Evolutionary conservation across 2,329 filamentous ascomycete species (phyloP), one percentile per base, ranked within the genome.

Genomic region (Penicillium sp.): DNA sequence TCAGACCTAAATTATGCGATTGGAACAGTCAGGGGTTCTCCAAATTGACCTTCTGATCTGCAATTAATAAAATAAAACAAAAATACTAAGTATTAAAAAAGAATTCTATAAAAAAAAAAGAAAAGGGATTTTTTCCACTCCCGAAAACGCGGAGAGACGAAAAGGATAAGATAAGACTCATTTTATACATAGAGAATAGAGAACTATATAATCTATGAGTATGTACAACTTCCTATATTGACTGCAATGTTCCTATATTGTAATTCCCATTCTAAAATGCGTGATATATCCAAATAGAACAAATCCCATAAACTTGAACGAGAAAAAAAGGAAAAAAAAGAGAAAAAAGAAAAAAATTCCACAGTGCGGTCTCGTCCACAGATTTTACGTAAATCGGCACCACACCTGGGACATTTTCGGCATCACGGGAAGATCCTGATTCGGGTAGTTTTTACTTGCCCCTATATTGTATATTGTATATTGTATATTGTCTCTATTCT

Each of bases 301-400:
- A 14, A 7, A 34, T 16, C 14, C 32, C 14, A 11, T 31, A 31
- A 16, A 20, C 14, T 2, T 22, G 20, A 34, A 13, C 13, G 54
- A 49, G 46, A 26, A 32, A 5, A 14, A 4, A 9, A 52, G 3
- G 14, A 40, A 26, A 26, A 18, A 26, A 26, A 18, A 22, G 31
- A n/a, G 3, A 32, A 48, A 47, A 32, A 22, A 43, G 31, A 37
- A 22, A 31, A 24, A 37, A 54, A 54, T 34, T n/a, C 49, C 49
- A 42, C 48, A 40, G 35, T 51, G 55, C 56, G 53, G 50, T 55
- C 56, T 55, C 47, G 35, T 52, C 56, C 52, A 56, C 60, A 72
- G 72, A 47, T 70, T 74, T 76, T 76, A 76, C 73, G 73, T 76
- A 76, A 76, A 72, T 71, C 63, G 66, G 64, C 60, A 65, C 59